Conservation (phyloP, 345 rosid species). For the Tarenaya hassleriana region DNA sequence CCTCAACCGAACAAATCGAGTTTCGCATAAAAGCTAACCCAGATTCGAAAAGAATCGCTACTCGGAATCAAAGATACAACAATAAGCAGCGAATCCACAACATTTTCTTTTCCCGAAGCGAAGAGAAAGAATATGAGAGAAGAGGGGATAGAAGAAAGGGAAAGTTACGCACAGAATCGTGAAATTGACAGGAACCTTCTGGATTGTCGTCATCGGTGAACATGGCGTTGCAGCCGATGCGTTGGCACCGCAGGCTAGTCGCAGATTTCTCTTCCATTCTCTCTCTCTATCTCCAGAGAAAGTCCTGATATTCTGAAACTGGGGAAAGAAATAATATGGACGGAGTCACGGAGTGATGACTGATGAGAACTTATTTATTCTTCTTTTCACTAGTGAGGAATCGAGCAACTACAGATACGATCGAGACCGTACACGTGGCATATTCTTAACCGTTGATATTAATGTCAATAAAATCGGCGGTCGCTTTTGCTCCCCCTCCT, state of each 20-base stretch:
- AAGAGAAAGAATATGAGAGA: neutral
- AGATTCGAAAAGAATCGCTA: no score
- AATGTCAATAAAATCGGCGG: no score
- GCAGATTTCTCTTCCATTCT: slow-evolving; percentile 37
- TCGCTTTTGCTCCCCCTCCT: no score
- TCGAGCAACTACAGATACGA: no score
- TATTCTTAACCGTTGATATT: no score
- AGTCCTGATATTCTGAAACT: neutral
- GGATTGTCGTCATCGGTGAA: slow-evolving; percentile 82
- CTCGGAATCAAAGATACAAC: neutral
- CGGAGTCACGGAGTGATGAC: no score
- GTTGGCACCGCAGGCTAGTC: slow-evolving; percentile 60
- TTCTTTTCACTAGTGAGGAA: no score
- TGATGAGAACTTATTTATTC: no score
- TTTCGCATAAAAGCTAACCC: no score
- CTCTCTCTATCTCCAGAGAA: slow-evolving; percentile 3
- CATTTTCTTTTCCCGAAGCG: neutral
- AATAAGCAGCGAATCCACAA: neutral
- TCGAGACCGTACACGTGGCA: no score
- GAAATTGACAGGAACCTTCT: slow-evolving; percentile 78
- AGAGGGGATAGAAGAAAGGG: neutral
- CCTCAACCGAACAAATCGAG: no score
- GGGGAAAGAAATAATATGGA: neutral
- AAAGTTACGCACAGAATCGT: slow-evolving; percentile 45
- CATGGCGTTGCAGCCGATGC: slow-evolving; percentile 77